Base-by-base conservation (phyloP, 768 basidiomycete genomes). In the Hortiboletus campestris region DNA sequence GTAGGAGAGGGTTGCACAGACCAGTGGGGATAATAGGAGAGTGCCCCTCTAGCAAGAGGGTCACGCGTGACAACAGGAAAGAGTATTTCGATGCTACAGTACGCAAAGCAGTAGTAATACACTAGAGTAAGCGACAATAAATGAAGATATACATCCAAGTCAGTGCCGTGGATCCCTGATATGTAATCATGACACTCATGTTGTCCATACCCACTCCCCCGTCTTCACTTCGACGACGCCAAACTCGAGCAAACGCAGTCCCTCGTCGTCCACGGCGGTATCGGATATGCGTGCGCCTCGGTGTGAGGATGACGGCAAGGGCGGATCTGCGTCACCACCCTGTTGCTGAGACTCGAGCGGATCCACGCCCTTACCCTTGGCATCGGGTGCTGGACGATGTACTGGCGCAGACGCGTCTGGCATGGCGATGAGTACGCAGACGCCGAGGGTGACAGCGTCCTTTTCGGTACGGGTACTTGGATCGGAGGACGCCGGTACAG, bases 401-500 rank as follows among this genome's bases (percentile, higher is more conserved):
- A 39, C 49, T 0, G 59, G 57, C 2, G 59, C 35, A 3, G 55
- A 51, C 16, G 39, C 31, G 29, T 65, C 56, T 22, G 66, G 66
- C 66, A 67, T 68, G 32, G 63, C 59, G 34, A 67, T 46, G 17
- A 67, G 57, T 3, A 67, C 51, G 31, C 54, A 68, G 4, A 68
- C 48, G 11, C 55, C 14, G 20, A 67, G 25, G 0, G 40, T 55
- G 1, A 48, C 44, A 2, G 51, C 9, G 3, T 56, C 53, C 22
- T 51, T 52, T 46, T 57, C 55, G 16, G 22, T 17, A 9, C 2
- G 25, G 25, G 25, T 0, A n/a, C 13, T 36, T 14, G 46, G 19
- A 19, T 50, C 43, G n/a, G 51, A 17, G 2, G 56, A 25, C 25
- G 25, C 25, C 25, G 25, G 25, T 25, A 25, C 25, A 25, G 25